Percentiles rank a stretch among this genome's conserved stretches.
Evolutionary conservation across 78 protist species (phyloP).

Genomic region (Dictyostelium firmibasis): DNA sequence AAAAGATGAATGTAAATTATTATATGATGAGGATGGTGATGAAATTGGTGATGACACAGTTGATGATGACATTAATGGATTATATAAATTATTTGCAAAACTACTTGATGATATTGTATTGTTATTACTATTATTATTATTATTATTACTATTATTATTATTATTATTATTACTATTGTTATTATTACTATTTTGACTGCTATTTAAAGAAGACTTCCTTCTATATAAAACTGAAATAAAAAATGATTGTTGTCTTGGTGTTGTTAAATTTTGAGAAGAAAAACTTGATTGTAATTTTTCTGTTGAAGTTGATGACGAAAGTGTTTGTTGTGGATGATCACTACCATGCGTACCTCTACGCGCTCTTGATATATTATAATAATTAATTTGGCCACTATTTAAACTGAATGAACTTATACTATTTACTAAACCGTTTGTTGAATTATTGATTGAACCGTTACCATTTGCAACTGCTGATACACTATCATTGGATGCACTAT

Average conservation of each 20-base stretch:
- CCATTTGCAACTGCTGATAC: not conserved
- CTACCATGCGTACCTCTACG: conserved; percentile 1
- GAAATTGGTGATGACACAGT: not conserved
- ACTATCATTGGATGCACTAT: conserved; percentile 18
- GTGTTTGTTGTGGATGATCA: not conserved
- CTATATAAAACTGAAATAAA: conserved; percentile 13
- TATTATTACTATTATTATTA: not conserved
- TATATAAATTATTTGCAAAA: not conserved
- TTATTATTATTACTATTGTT: not conserved
- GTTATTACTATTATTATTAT: not conserved
- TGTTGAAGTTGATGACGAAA: not conserved
- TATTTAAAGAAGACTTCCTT: not conserved
- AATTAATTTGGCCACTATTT: not conserved
- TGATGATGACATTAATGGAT: not conserved
- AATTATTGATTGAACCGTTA: not conserved
- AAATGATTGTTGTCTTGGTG: conserved; percentile 21
- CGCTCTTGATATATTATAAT: conserved; percentile 17
- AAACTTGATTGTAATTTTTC: not conserved
- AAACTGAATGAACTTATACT: not conserved
- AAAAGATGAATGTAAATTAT: not conserved
- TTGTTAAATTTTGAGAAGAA: not conserved
- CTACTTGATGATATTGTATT: not conserved
- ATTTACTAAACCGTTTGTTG: not conserved
- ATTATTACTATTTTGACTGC: not conserved
- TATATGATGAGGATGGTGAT: not conserved